Evolutionary conservation across 2,329 filamentous ascomycete species (phyloP).

Genomic region (Xylariaceae sp.): DNA sequence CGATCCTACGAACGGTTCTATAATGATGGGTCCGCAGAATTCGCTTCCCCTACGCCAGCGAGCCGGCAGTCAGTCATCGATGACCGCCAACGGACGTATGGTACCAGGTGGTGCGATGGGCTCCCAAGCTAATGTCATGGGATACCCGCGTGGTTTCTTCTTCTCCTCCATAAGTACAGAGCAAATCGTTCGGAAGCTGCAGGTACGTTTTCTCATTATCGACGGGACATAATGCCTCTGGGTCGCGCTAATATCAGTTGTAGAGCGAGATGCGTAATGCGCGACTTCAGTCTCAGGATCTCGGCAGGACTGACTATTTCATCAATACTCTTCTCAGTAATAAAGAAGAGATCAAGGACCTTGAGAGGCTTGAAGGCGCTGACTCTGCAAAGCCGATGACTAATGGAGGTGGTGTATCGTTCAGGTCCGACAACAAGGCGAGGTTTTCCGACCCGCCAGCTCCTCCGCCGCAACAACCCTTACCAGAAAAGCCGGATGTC

Average conservation of each 20-base stretch:
- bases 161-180: constrained; percentile 87
- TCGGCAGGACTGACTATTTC: constrained; percentile 76
- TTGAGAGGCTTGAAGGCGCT: constrained; percentile 45
- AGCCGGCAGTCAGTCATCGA: constrained; percentile 60
- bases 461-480: constrained; percentile 84
- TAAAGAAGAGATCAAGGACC: constrained; percentile 60
- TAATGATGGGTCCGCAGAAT: constrained; percentile 64
- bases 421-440: constrained; percentile 70
- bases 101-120: constrained; percentile 46
- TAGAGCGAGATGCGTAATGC: constrained; percentile 89
- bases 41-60: constrained; percentile 67
- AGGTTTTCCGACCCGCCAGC: constrained; percentile 91
- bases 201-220: constrained; percentile 51
- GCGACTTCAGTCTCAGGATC: constrained; percentile 78
- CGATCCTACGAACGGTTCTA: constrained; percentile 69
- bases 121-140: constrained; percentile 52
- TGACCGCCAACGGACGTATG: constrained; percentile 57
- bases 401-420: constrained; percentile 48
- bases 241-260: constrained; percentile 23
- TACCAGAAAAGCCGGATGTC: constrained; percentile 87
- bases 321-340: constrained; percentile 69
- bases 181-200: constrained; percentile 83
- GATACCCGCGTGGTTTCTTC: constrained; percentile 78
- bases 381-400: constrained; percentile 46
- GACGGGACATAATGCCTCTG: background rate